Conservation (phyloP, 495 filamentous ascomycete genomes). For the Tirmania nivea region DNA sequence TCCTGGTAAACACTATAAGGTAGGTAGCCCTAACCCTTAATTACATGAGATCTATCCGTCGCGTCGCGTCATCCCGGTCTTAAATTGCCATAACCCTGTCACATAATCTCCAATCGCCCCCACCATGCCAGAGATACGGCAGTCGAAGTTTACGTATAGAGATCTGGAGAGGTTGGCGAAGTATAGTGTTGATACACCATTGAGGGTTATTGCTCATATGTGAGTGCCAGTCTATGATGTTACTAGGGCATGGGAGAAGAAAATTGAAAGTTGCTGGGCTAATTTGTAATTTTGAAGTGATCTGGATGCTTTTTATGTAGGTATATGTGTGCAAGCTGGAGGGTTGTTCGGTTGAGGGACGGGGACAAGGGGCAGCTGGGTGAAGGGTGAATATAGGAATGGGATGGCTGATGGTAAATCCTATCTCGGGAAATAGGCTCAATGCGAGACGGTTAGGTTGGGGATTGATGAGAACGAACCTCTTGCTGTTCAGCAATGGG, state of each 20-base stretch:
- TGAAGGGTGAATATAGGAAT: not conserved
- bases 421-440: conserved; percentile 28
- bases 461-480: conserved; percentile 50
- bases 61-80: no score
- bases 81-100: no score
- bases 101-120: no score
- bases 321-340: not conserved
- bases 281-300: conserved; percentile 26
- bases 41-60: no score
- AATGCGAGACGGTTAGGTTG: conserved; percentile 81
- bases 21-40: no score
- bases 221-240: not conserved
- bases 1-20: no score
- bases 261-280: not conserved
- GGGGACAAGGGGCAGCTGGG: no score
- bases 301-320: conserved; percentile 77
- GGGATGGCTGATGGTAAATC: not conserved
- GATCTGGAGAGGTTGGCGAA: conserved; percentile 55
- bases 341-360: no score
- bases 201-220: conserved; percentile 75
- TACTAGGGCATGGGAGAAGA: not conserved
- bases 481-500: conserved; percentile 80
- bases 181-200: conserved; percentile 47
- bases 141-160: conserved; percentile 46
- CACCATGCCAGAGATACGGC: not conserved